These are phyloP conservation scores for Termitomyces eurrhizus DNA, from an alignment of 768 basidiomycete species.

Conservation along the genomic window DNA sequence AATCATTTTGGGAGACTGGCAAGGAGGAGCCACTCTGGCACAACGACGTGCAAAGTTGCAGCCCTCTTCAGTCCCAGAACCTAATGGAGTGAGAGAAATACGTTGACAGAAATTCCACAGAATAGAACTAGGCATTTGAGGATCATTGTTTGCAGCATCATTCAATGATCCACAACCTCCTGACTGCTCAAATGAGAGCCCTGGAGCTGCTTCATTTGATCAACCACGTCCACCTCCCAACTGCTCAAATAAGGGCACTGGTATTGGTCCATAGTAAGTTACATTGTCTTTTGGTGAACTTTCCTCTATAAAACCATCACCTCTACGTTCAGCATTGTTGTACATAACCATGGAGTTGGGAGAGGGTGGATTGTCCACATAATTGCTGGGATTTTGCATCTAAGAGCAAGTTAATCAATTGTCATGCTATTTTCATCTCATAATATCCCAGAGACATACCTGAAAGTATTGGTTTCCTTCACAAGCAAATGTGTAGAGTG, in stretches of 20 bases:
- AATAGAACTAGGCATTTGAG: background rate
- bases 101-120: background rate
- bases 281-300: background rate
- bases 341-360: background rate
- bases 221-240: background rate
- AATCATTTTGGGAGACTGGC: background rate
- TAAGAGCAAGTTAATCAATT: background rate
- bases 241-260: background rate
- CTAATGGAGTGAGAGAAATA: background rate
- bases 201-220: too few species aligned
- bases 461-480: background rate
- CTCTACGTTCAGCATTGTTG: background rate
- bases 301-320: background rate
- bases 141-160: background rate
- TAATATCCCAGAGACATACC: background rate
- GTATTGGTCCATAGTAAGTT: background rate
- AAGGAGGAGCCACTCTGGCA: background rate
- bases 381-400: background rate
- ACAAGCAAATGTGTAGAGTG: background rate
- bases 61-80: background rate
- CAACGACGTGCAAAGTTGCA: background rate
- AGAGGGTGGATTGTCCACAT: background rate
- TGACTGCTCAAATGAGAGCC: too few species aligned
- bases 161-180: too few species aligned
- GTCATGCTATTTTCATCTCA: too few species aligned